Percentiles rank a stretch among this genome's conserved stretches.
Evolutionary conservation across 345 rosid genomes (phyloP).

Genomic region (Fremontodendron californicum): DNA sequence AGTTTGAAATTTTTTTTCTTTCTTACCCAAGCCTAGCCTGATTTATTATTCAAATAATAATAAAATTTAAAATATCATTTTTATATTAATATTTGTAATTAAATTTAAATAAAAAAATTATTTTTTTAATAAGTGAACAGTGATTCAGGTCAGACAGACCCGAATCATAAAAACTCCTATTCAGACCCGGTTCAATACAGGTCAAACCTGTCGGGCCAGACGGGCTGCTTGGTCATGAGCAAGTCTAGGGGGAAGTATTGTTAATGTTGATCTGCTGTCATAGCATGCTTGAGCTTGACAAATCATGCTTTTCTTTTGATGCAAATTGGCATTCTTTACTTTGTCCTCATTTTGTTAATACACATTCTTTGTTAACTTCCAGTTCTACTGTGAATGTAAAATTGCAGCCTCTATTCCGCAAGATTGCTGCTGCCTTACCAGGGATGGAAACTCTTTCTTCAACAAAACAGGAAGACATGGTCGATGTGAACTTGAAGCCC

Average conservation of each 20-base stretch:
- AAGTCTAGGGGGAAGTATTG: too few relatives aligned
- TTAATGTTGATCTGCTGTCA: background rate
- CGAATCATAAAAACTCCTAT: too few relatives aligned
- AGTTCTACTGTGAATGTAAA: constrained; percentile 7
- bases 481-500: constrained; percentile 83
- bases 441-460: constrained; percentile 94
- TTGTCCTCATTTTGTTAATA: background rate
- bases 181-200: too few relatives aligned
- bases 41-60: too few relatives aligned
- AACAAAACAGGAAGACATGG: constrained; percentile 90
- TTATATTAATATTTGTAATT: too few relatives aligned
- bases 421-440: constrained; percentile 90
- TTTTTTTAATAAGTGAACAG: too few relatives aligned
- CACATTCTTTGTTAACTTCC: background rate
- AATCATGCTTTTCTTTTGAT: background rate
- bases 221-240: too few relatives aligned
- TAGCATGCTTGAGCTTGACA: background rate
- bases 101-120: too few relatives aligned
- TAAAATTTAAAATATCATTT: too few relatives aligned
- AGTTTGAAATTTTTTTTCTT: background rate
- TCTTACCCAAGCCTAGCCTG: too few relatives aligned
- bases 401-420: constrained; percentile 83
- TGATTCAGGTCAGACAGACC: too few relatives aligned
- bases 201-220: too few relatives aligned
- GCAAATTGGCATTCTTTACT: background rate